Base-by-base conservation (phyloP, 352 stramenopile genomes). In the Pythium biforme region DNA sequence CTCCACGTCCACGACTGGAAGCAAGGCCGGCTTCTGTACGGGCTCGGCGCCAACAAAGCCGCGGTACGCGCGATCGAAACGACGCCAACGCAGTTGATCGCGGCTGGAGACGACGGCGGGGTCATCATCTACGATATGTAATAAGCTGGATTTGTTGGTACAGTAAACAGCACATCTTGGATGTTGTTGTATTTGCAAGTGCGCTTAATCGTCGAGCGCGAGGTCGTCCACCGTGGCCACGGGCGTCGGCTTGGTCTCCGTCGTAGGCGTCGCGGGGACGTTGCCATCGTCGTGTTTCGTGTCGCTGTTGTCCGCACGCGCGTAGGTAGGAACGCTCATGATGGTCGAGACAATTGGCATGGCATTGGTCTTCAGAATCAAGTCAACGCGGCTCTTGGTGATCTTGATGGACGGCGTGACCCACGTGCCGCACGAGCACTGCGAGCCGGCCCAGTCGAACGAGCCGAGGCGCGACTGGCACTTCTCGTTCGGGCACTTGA, bases 371-470 rank as follows among this genome's bases (percentile, higher is more conserved):
- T 51, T 58, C 48, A 72, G 55, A 19, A 72, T 62, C 39, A 58
- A 20, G 48, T 93, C 84, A 17, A 93, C 80, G 46, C 84, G 71
- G 49, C 81, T 91, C 75, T 93, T 91, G 59, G 81, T 91, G 57
- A 93, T 69, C 59, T 93, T 89, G 60, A 93, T 88, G 15, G 81
- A 90, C 48, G 83, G 83, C 49, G 83, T 93, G 60, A 93, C 78
- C 83, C 83, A 93, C 62, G 83, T 90, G 57, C 83, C 83, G 51
- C 83, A 93, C 31, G 83, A 93, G 60, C 83, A 93, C 66, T 93
- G 83, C 17, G 81, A 88, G 27, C 83, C 83, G n/a, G 77, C 79
- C 83, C 83, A 93, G 25, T 86, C 74, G 60, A 93, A 80, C 22
- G 76, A 81, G 7, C 83, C 83, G 1, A 93, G 66, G 1, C 83